Base-by-base conservation (phyloP, 805 yeast species). In the Komagataella populi region DNA sequence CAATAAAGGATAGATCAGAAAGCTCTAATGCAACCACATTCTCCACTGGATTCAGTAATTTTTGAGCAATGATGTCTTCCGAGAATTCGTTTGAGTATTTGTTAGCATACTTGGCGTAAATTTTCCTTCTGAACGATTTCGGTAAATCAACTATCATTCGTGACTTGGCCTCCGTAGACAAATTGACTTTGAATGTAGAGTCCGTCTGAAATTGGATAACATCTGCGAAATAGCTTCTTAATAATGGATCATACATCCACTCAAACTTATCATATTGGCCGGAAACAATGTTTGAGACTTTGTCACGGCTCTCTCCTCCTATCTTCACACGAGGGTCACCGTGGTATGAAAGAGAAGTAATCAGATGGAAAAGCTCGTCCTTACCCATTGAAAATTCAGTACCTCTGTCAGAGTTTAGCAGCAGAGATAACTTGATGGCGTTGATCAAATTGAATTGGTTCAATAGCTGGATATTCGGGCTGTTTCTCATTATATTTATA, bases 221-320 rank as follows among this genome's bases (percentile, higher is more conserved):
- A 22, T 45, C 59, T 48, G 71, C 65, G 47, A 75, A 72, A 46
- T 76, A 66, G 18, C 67, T 66, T 46, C 64, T 65, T 49, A 80
- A 56, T 6, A 83, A 64, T 2, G 96, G 96, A n/a, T 71, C 68
- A 61, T 93, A 93, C 59, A 93, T 77, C 52, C 68, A 66, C 53
- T 82, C 76, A 68, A 93, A 93, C 55, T 78, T 74, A 17, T 69
- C 66, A 55, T 78, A 75, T 65, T 93, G 96, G 63, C 84, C 84
- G 8, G 67, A 63, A 3, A 93, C 98, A 55, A 93, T 93, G 63
- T 93, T 93, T 49, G 72, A 70, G 45, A 90, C 86, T 65, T 93
- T 93, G 58, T 82, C 74, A 4, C 97, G 96, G 63, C 93, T 87
- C 64, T 93, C 99, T 1, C 96, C 98, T 7, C 87, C 87, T 24